Base-by-base conservation (phyloP, 148 eudicot genomes). In the Vaccinium myrtillus region DNA sequence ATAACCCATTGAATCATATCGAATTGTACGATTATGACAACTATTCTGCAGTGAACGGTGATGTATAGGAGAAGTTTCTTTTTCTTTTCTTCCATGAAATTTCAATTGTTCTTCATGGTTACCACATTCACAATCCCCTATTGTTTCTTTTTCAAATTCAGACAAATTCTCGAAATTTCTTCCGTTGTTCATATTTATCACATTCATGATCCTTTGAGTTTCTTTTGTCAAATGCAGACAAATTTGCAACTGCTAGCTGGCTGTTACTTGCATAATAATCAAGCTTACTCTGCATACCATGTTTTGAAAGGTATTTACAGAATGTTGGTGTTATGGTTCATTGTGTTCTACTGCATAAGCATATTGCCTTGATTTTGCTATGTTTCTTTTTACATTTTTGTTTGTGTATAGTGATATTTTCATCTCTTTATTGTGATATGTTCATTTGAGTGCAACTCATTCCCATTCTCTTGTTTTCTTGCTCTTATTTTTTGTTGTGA, bases 221-320 rank as follows among this genome's bases (percentile, higher is more conserved):
- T 43, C 46, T 43, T 76, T 16, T 82, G 53, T 75, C 65, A 54
- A 81, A 83, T 91, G 89, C 91, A 97, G 99, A 93, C 87, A 81
- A 93, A 97, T 88, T 86, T 91, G 90, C 98, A 97, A 84, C 86
- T 95, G 84, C 86, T 95, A 85, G 98, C 99, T 74, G 89, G 85
- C 67, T 95, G 99, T 87, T 97, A 94, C 90, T 87, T 97, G 91
- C 95, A 89, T 70, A 93, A 90, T 88, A 91, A 93, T 90, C 99
- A 97, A 90, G 91, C 98, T 59, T 93, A 95, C 84, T 91, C 97
- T 36, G 98, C 98, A 18, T 94, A 95, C 84, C 94, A 94, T 84
- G 87, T 97, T 79, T 85, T 97, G 81, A 92, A 91, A 90, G 98
- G 99, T 97, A 83, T 71, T 90, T 78, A 61, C 77, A 61, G 54